Conservation (phyloP, 768 basidiomycete genomes). For the Podaxis sp. region DNA sequence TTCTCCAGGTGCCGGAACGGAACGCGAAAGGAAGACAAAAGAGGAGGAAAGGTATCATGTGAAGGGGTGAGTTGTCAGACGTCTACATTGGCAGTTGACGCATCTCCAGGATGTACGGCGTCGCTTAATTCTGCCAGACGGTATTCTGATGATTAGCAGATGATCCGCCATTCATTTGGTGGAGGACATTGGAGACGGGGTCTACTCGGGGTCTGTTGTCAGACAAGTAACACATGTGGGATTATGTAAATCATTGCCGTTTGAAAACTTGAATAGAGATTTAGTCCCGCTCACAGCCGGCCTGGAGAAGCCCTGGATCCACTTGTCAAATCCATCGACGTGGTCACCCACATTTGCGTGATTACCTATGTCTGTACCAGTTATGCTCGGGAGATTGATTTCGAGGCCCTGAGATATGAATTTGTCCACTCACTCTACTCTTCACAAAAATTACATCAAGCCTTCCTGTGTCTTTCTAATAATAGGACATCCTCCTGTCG, state of each 20-base stretch:
- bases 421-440: not conserved
- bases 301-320: not conserved
- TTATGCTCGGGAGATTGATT: too few relatives aligned
- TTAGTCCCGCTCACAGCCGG: not conserved
- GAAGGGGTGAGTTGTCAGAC: not conserved
- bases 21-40: slow-evolving; percentile 1
- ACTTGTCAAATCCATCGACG: not conserved
- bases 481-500: not conserved
- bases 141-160: not conserved
- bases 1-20: slow-evolving; percentile 1
- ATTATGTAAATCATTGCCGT: not conserved
- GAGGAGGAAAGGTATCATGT: slow-evolving; percentile 2
- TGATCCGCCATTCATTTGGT: not conserved
- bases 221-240: not conserved
- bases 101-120: not conserved
- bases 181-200: not conserved
- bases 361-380: too few relatives aligned
- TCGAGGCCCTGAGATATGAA: not conserved
- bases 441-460: not conserved
- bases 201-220: not conserved
- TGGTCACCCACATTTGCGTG: too few relatives aligned
- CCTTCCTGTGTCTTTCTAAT: not conserved
- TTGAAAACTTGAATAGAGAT: not conserved
- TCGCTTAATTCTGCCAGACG: not conserved
- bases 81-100: not conserved